phyloP scores from a whole-genome alignment of 2,329 filamentous ascomycete genomes.

The Pseudogymnoascus sp. region DNA sequence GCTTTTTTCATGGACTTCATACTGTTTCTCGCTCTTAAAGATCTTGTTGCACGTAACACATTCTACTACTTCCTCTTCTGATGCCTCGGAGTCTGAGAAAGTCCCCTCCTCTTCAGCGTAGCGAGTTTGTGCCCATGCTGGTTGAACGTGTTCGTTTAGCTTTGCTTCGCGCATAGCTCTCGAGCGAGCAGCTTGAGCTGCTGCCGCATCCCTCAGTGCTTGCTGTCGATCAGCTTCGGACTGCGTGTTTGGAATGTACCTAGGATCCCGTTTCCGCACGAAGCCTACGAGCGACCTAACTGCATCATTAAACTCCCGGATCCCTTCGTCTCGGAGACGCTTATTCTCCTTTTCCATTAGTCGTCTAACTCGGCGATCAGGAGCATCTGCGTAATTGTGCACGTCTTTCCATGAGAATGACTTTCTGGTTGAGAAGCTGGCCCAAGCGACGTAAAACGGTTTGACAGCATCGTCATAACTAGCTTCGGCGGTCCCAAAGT shows the following conservation, averaged over 20 bases:
- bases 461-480: constrained; percentile 69
- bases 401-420: constrained; percentile 84
- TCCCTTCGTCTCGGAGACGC: constrained; percentile 70
- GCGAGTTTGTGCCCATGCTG: constrained; percentile 66
- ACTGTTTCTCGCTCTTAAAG: constrained; percentile 90
- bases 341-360: constrained; percentile 95
- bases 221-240: constrained; percentile 76
- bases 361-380: constrained; percentile 73
- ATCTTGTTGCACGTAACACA: constrained; percentile 72
- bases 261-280: constrained; percentile 82
- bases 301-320: constrained; percentile 85
- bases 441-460: constrained; percentile 76
- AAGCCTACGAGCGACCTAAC: constrained; percentile 81
- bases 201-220: constrained; percentile 66
- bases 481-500: constrained; percentile 73
- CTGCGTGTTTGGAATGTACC: constrained; percentile 70
- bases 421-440: constrained; percentile 74
- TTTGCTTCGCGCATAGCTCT: constrained; percentile 75
- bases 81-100: constrained; percentile 50
- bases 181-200: constrained; percentile 76
- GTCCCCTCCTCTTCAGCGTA: constrained; percentile 45
- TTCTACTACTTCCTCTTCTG: constrained; percentile 48
- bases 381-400: constrained; percentile 76
- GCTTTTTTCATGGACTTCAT: constrained; percentile 85
- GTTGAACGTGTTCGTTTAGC: constrained; percentile 54